Percentiles rank a stretch among this genome's conserved stretches.
Conservation (phyloP, 257 asterid species). For the Nicotiana undulata region DNA sequence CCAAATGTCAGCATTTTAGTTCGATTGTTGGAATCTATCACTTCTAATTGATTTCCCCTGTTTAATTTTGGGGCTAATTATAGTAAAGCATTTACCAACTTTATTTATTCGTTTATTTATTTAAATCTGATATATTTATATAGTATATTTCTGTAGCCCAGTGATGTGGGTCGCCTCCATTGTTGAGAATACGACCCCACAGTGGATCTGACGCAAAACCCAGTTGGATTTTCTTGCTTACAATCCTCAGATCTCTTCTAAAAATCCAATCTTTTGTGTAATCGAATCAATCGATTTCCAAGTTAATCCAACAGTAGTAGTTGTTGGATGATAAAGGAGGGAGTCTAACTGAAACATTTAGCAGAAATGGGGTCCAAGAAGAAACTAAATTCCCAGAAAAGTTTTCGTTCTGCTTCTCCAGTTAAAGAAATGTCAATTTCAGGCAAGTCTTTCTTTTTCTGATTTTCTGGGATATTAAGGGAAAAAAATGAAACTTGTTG, state of each 20-base stretch:
- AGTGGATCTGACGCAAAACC: not conserved
- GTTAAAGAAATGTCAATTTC: constrained; percentile 18
- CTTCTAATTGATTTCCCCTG: not conserved
- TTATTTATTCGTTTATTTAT: not conserved
- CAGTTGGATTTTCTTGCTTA: not conserved
- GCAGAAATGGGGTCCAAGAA: constrained; percentile 18
- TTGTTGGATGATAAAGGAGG: not conserved
- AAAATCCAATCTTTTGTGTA: constrained; percentile 14
- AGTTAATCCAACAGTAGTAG: constrained; percentile 10
- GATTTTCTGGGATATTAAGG: not conserved
- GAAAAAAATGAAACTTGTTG: not conserved
- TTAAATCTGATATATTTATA: not conserved
- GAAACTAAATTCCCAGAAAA: constrained; percentile 3
- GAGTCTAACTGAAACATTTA: no score
- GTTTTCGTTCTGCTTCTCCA: constrained; percentile 4
- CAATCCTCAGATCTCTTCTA: constrained; percentile 14
- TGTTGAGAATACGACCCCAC: not conserved
- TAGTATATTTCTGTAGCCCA: not conserved
- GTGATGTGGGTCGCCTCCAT: not conserved
- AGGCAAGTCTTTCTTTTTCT: constrained; percentile 19
- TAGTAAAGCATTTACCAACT: not conserved
- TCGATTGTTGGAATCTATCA: not conserved
- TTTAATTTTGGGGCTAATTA: not conserved
- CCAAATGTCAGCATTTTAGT: not conserved
- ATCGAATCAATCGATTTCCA: not conserved